Conservation (phyloP, 164 flowering plant species). For the Pachysandra terminalis region DNA sequence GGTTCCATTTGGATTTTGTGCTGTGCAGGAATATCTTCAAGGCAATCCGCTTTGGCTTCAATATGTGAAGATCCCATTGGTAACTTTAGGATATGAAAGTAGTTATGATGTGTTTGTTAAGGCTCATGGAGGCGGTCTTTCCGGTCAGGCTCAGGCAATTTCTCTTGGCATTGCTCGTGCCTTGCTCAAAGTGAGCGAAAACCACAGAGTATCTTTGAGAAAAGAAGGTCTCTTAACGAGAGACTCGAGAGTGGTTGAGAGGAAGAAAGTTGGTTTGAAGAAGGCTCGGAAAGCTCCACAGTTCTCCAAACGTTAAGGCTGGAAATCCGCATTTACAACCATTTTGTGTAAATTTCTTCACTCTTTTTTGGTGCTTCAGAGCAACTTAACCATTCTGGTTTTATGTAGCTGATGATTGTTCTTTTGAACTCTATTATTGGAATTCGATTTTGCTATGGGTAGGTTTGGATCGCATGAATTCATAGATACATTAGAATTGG, state of each 20-base stretch:
- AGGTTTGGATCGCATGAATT: too few species aligned
- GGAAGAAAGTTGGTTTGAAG: conserved; percentile 92
- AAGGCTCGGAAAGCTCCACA: conserved; percentile 97
- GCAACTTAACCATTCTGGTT: too few species aligned
- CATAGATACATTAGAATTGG: too few species aligned
- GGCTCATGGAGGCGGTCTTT: conserved; percentile 95
- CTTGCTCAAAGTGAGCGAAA: conserved; percentile 73
- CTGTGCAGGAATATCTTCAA: conserved; percentile 89
- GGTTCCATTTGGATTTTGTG: conserved; percentile 2
- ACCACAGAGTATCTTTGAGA: conserved; percentile 62
- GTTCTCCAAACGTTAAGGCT: conserved; percentile 72
- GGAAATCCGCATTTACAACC: conserved; percentile 1
- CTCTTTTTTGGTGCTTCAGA: too few species aligned
- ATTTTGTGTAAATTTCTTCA: neutral
- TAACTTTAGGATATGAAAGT: conserved; percentile 65
- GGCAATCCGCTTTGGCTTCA: conserved; percentile 93
- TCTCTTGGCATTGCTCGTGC: conserved; percentile 93
- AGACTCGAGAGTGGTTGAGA: conserved; percentile 88
- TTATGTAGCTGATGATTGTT: too few species aligned
- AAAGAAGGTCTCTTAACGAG: conserved; percentile 87
- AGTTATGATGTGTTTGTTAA: conserved; percentile 91
- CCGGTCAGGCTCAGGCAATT: conserved; percentile 98
- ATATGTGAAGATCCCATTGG: conserved; percentile 73
- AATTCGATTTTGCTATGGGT: neutral
- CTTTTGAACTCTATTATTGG: too few species aligned